These are phyloP conservation scores for Huntiella moniliformis DNA, from an alignment of 2,329 filamentous ascomycete species.

Conservation along the genomic window DNA sequence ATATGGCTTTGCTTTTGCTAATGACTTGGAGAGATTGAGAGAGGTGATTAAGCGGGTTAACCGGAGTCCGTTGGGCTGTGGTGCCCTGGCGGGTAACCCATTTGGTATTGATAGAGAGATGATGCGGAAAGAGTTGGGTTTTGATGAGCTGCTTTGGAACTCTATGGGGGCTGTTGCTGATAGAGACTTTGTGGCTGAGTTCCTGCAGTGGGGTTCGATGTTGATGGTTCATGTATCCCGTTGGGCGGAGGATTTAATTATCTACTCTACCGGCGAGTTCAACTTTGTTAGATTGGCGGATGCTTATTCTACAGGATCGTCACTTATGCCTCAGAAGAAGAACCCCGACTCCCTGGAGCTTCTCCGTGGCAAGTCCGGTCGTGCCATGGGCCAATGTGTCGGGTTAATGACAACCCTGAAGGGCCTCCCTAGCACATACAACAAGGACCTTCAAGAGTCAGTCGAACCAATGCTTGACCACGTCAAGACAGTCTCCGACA, in stretches of 20 bases:
- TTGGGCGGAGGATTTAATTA: slow-evolving; percentile 73
- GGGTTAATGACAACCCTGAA: slow-evolving; percentile 52
- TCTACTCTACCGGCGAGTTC: slow-evolving; percentile 63
- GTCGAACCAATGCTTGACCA: slow-evolving; percentile 73
- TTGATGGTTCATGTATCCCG: slow-evolving; percentile 64
- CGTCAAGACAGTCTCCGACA: slow-evolving; percentile 65
- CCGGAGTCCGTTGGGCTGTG: slow-evolving; percentile 49
- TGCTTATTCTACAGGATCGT: slow-evolving; percentile 60
- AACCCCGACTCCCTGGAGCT: slow-evolving; percentile 57
- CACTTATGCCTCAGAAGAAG: slow-evolving; percentile 71
- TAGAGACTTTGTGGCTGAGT: slow-evolving; percentile 68
- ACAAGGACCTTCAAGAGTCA: slow-evolving; percentile 82
- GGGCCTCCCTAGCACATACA: slow-evolving; percentile 65
- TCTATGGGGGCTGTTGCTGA: slow-evolving; percentile 59
- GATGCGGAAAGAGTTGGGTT: slow-evolving; percentile 65
- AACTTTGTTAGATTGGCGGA: slow-evolving; percentile 59
- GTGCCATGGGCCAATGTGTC: slow-evolving; percentile 64
- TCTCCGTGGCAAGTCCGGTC: slow-evolving; percentile 55
- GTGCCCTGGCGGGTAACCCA: slow-evolving; percentile 63
- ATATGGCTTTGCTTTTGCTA: slow-evolving; percentile 50
- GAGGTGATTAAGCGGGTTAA: slow-evolving; percentile 61
- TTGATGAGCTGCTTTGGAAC: slow-evolving; percentile 57
- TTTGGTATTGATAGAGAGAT: slow-evolving; percentile 65
- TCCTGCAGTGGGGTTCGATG: slow-evolving; percentile 60
- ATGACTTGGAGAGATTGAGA: slow-evolving; percentile 59